These are phyloP conservation scores for Fragaria iinumae DNA, from an alignment of 306 rosid genomes.

Conservation along the genomic window DNA sequence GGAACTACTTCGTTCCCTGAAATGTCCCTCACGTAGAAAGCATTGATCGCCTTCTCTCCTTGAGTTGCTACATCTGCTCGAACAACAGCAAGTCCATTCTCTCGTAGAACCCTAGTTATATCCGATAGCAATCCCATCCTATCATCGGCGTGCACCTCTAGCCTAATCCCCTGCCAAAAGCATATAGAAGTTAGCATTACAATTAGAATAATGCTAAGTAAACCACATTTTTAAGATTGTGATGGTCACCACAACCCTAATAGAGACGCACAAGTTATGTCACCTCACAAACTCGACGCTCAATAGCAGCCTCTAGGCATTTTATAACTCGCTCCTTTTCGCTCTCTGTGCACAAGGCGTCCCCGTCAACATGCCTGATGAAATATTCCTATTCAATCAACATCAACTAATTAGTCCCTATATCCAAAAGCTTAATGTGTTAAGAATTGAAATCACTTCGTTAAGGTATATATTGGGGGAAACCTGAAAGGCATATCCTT, in stretches of 20 bases:
- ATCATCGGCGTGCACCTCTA: slow-evolving; percentile 56
- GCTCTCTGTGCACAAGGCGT: slow-evolving; percentile 44
- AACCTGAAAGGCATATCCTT: slow-evolving; percentile 57
- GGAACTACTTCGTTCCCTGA: slow-evolving; percentile 52
- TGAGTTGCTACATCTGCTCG: slow-evolving; percentile 68
- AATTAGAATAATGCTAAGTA: not conserved
- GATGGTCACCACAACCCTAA: not conserved
- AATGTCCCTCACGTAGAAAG: slow-evolving; percentile 60
- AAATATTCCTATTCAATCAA: slow-evolving; percentile 50
- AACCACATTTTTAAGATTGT: not conserved
- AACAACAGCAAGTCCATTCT: slow-evolving; percentile 57
- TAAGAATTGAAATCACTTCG: not conserved
- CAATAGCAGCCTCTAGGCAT: slow-evolving; percentile 69
- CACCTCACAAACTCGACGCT: slow-evolving; percentile 67
- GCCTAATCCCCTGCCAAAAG: slow-evolving; percentile 49
- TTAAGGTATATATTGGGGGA: not conserved
- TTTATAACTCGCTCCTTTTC: slow-evolving; percentile 68
- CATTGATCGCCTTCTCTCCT: slow-evolving; percentile 55
- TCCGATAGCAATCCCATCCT: slow-evolving; percentile 61
- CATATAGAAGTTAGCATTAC: not conserved
- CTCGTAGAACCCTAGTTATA: slow-evolving; percentile 63
- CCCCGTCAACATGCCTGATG: slow-evolving; percentile 54
- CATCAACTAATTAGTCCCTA: not conserved
- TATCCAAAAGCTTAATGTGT: not conserved
- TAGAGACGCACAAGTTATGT: not conserved